Base-by-base conservation (phyloP, 495 filamentous ascomycete species). In the Melanomma pulvis-pyrius region DNA sequence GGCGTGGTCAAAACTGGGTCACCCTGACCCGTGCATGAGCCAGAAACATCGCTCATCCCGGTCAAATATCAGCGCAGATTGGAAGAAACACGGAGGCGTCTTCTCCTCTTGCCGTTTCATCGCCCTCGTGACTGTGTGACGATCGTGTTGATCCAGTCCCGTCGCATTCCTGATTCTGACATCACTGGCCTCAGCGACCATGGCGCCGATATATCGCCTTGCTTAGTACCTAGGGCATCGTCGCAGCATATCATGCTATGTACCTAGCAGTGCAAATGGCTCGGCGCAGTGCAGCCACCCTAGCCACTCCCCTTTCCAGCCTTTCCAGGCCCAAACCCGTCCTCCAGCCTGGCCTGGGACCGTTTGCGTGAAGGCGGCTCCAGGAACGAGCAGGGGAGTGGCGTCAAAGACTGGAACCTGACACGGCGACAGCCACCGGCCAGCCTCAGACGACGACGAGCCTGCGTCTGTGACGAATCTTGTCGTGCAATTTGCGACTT, bases 11-110 rank as follows among this genome's bases (percentile, higher is more conserved):
- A 56, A 44, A 51, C 61, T 67, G 65, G 61, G 55, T 39, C 59
- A 51, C 48, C 66, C 66, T 69, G 61, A 51, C 58, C 69, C 61
- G 67, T 70, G 69, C 68, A 71, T 67, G 56, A 69, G 66, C 66
- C 58, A 60, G 46, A 63, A 67, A 67, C 70, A 72, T 72, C 66
- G 70, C 66, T 66, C 61, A 67, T 69, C 70, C 70, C 70, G 62
- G 70, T 55, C 49, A 54, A 50, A 67, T 48, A 36, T 56, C 52
- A 19, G 61, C 64, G 53, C 55, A 52, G 53, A 59, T 69, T 59
- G 63, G 25, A 67, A 64, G 47, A 72, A 72, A 72, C 66, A 72
- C 70, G 66, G 70, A 72, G 70, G 47, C 69, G 25, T 47, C 24
- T 41, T 28, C 53, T 59, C 55, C 41, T 65, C 13, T 19, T 3